These are phyloP conservation scores for Anthoceros angustus DNA, from an alignment of 225 moss, liverwort and hornwort genomes.

Conservation along the genomic window DNA sequence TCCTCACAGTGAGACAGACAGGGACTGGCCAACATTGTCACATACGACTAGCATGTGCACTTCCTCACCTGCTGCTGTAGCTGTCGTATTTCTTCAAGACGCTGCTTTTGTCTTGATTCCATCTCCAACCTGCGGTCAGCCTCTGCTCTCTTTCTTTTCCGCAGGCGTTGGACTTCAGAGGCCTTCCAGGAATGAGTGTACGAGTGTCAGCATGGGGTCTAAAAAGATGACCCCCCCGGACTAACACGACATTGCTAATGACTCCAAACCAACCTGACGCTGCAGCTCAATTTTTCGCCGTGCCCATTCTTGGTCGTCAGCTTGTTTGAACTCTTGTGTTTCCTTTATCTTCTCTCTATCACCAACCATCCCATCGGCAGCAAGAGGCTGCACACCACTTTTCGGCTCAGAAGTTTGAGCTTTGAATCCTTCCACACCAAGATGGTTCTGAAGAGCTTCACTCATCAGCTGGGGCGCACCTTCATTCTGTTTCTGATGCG, in stretches of 20 bases:
- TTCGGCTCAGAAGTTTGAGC: neutral
- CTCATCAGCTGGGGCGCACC: too few relatives aligned
- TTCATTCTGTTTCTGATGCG: too few relatives aligned
- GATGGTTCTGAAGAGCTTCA: neutral
- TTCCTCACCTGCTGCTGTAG: constrained; percentile 47
- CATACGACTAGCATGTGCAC: neutral
- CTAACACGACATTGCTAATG: neutral
- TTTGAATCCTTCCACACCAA: neutral
- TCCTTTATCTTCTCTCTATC: constrained; percentile 57
- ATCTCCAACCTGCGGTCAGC: constrained; percentile 67
- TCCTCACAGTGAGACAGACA: constrained; percentile 5
- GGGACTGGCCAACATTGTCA: neutral
- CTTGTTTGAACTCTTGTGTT: constrained; percentile 45
- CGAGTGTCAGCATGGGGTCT: neutral
- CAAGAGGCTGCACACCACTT: neutral
- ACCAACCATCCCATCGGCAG: constrained; percentile 19
- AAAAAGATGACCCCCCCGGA: neutral
- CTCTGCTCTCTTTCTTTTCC: constrained; percentile 63
- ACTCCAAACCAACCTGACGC: constrained; percentile 40
- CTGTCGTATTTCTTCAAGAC: constrained; percentile 68
- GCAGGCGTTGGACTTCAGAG: constrained; percentile 47
- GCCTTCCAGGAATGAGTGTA: constrained; percentile 27
- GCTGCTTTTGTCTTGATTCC: constrained; percentile 74
- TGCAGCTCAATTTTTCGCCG: constrained; percentile 62
- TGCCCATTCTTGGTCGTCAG: constrained; percentile 79